Conservation (phyloP, 1,139 yeast genomes). For the Hansenula anomala region DNA sequence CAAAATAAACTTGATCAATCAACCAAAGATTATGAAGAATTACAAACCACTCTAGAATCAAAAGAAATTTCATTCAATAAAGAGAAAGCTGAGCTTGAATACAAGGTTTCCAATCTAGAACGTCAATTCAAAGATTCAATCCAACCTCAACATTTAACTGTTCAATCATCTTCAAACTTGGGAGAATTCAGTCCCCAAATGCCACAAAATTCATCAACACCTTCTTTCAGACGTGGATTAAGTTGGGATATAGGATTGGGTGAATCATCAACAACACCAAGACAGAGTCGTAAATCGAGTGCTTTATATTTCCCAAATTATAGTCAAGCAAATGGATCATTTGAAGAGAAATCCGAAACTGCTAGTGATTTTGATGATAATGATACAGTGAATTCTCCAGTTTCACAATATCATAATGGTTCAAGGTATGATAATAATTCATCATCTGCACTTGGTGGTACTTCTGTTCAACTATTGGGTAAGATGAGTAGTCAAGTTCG, state of each 20-base stretch:
- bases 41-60: slow-evolving; percentile 23
- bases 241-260: slow-evolving; percentile 29
- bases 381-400: slow-evolving; percentile 13
- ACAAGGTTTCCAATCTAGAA: slow-evolving; percentile 34
- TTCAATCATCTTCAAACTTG: slow-evolving; percentile 3
- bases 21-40: slow-evolving; percentile 20
- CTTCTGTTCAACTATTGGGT: slow-evolving; percentile 60
- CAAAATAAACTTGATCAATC: slow-evolving; percentile 7
- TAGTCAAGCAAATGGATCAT: slow-evolving; percentile 6
- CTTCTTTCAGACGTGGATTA: slow-evolving; percentile 16
- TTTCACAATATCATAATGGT: slow-evolving; percentile 7
- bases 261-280: slow-evolving; percentile 33
- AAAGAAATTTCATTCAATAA: slow-evolving; percentile 14
- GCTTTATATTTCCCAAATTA: slow-evolving; percentile 2
- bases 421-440: slow-evolving; percentile 19
- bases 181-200: slow-evolving; percentile 2
- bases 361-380: slow-evolving; percentile 17
- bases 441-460: slow-evolving; percentile 24
- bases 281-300: slow-evolving; percentile 20
- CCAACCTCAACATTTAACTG: slow-evolving; percentile 16
- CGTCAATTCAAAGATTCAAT: slow-evolving; percentile 29
- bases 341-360: slow-evolving; percentile 17
- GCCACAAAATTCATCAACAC: slow-evolving; percentile 11
- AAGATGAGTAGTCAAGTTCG: slow-evolving; percentile 73
- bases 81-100: slow-evolving; percentile 28